Percentiles rank a stretch among this genome's conserved stretches.
Evolutionary conservation across 345 rosid species (phyloP).

Genomic region (Aegle marmelos): DNA sequence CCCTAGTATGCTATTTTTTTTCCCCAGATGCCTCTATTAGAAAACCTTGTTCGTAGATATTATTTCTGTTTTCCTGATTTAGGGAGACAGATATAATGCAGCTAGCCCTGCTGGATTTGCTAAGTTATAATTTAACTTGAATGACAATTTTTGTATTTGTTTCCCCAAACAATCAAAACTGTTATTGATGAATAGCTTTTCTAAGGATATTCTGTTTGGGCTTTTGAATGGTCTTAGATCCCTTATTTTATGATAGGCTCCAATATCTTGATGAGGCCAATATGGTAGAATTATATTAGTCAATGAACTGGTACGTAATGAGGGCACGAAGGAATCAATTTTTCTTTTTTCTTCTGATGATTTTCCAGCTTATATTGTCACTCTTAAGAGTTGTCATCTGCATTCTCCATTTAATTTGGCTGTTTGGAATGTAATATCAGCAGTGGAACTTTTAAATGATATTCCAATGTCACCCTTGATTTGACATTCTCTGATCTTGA

Average conservation of each 20-base stretch:
- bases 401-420: not conserved
- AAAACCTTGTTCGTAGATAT: not conserved
- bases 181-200: not conserved
- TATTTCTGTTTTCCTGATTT: not conserved
- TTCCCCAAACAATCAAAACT: not conserved
- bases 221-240: not conserved
- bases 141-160: not conserved
- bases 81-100: not conserved
- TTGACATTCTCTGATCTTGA: conserved; percentile 15
- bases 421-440: not conserved
- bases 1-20: not conserved
- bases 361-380: not conserved
- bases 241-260: not conserved
- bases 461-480: not conserved
- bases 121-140: not conserved
- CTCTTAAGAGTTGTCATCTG: not conserved
- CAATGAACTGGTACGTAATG: not conserved
- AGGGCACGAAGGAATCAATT: not conserved
- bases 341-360: not conserved
- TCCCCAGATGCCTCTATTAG: not conserved
- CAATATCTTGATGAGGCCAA: not conserved
- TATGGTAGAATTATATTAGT: not conserved
- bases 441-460: not conserved
- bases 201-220: not conserved
- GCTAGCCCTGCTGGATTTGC: not conserved